These are phyloP conservation scores for Populus tomentosa DNA, from an alignment of 441 rosid species.

Conservation along the genomic window DNA sequence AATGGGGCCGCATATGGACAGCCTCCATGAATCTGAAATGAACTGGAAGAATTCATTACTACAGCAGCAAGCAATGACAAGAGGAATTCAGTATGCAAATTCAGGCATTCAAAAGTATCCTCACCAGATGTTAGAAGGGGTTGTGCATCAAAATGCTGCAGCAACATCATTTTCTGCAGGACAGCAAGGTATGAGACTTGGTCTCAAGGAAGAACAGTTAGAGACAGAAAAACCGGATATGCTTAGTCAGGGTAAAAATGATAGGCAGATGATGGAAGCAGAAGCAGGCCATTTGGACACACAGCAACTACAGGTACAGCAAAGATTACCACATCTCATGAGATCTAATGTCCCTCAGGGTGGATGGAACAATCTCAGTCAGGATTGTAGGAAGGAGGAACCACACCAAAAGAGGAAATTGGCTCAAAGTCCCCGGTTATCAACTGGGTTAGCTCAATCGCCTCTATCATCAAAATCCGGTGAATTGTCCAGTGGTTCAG, in stretches of 20 bases:
- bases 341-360: constrained; percentile 61
- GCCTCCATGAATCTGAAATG: constrained; percentile 58
- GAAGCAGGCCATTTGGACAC: constrained; percentile 60
- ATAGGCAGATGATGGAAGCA: constrained; percentile 43
- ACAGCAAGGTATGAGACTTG: constrained; percentile 54
- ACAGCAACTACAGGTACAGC: constrained; percentile 52
- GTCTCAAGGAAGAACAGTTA: constrained; percentile 72
- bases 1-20: constrained; percentile 50
- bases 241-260: constrained; percentile 43
- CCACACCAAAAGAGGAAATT: constrained; percentile 68
- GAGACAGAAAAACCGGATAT: constrained; percentile 66
- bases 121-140: constrained; percentile 65
- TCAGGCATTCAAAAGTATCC: constrained; percentile 63
- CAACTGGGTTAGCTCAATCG: constrained; percentile 84
- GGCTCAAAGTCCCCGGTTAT: constrained; percentile 83
- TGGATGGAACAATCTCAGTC: constrained; percentile 65
- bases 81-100: constrained; percentile 64
- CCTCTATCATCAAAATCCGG: constrained; percentile 97
- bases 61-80: constrained; percentile 55
- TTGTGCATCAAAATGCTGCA: constrained; percentile 62
- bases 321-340: constrained; percentile 53
- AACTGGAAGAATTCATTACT: constrained; percentile 61
- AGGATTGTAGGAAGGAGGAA: constrained; percentile 78
- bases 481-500: constrained; percentile 90
- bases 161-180: constrained; percentile 53